These are phyloP conservation scores for Zygosaccharomyces bisporus DNA, from an alignment of 805 yeast species.

Conservation along the genomic window DNA sequence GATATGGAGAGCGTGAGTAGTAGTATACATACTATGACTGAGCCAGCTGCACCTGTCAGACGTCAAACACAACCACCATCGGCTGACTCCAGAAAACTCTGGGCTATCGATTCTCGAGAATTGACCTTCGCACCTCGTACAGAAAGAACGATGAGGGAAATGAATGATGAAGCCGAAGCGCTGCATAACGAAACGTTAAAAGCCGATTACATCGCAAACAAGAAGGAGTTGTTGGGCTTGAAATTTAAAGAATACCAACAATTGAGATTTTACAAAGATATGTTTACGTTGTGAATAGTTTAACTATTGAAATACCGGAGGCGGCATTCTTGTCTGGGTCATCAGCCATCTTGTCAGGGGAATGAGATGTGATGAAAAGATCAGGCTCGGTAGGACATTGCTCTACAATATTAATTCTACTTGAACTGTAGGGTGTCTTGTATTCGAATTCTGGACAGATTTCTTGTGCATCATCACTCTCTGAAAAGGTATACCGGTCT, in stretches of 20 bases:
- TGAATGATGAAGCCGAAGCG: slow-evolving; percentile 7
- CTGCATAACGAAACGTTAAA: slow-evolving; percentile 18
- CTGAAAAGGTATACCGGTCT: slow-evolving; percentile 1
- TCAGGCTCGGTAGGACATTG: slow-evolving; percentile 21
- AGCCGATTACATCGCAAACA: slow-evolving; percentile 19
- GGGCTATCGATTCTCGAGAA: slow-evolving; percentile 8
- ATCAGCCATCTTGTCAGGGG: slow-evolving; percentile 24
- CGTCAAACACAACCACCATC: slow-evolving; percentile 10
- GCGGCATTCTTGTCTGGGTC: background rate
- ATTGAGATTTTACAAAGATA: slow-evolving; percentile 27
- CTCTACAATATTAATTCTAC: slow-evolving; percentile 20
- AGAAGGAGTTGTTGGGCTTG: slow-evolving; percentile 17
- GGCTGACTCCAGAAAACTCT: slow-evolving; percentile 6
- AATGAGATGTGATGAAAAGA: slow-evolving; percentile 19
- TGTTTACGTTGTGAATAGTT: slow-evolving; percentile 24
- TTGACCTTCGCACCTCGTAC: slow-evolving; percentile 6
- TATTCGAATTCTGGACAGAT: background rate
- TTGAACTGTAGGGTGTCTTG: background rate
- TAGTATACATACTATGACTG: slow-evolving; percentile 24
- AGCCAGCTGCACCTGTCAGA: slow-evolving; percentile 12
- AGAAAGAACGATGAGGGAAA: slow-evolving; percentile 1
- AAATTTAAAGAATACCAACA: slow-evolving; percentile 27
- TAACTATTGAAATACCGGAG: slow-evolving; percentile 12
- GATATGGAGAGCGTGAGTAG: slow-evolving; percentile 31
- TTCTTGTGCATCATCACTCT: background rate